Percentiles rank a stretch among this genome's conserved stretches.
These are phyloP conservation scores for Gnaphalium uliginosum DNA, from an alignment of 129 eudicot species.

Conservation along the genomic window DNA sequence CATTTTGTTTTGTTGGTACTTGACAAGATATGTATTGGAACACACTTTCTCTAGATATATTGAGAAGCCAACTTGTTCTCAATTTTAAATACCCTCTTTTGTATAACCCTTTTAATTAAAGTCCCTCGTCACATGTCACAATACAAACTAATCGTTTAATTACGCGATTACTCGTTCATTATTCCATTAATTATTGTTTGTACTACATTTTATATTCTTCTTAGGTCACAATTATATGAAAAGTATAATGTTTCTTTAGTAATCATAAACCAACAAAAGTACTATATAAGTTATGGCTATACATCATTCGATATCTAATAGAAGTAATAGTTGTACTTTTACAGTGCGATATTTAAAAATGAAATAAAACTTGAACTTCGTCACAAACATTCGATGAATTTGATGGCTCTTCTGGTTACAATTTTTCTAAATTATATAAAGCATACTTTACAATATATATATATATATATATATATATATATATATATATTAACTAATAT, in stretches of 20 bases:
- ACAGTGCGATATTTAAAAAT: no score
- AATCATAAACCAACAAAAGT: neutral
- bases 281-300: neutral
- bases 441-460: no score
- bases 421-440: no score
- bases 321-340: no score
- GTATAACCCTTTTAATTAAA: no score
- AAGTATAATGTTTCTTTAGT: neutral
- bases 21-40: neutral
- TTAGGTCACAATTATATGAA: no score
- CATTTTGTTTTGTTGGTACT: neutral
- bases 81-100: neutral
- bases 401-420: no score
- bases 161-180: conserved; percentile 3
- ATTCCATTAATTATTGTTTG: neutral
- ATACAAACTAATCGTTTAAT: conserved; percentile 1
- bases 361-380: no score
- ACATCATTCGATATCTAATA: no score
- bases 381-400: no score
- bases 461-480: no score
- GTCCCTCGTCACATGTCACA: neutral
- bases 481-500: no score
- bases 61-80: conserved; percentile 8
- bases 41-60: neutral
- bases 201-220: neutral